phyloP scores from a whole-genome alignment of 768 basidiomycete species.

The Macrolepiota albuminosa region DNA sequence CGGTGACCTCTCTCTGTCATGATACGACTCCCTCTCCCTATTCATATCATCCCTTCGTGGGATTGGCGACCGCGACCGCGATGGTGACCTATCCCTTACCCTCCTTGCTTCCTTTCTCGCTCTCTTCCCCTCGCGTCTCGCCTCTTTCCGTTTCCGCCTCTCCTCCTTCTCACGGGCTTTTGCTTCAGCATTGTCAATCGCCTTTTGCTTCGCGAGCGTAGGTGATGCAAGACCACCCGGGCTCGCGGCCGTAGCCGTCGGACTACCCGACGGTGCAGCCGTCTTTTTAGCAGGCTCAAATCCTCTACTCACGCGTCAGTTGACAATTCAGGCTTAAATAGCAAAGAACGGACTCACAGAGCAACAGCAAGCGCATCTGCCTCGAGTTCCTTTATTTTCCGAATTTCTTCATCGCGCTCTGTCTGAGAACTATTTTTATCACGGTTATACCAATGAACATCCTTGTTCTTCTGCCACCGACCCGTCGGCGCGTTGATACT shows the following conservation, averaged over 20 bases:
- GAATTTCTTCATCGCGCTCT: constrained; percentile 68
- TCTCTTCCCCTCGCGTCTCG: constrained; percentile 45
- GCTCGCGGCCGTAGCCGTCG: constrained; percentile 7
- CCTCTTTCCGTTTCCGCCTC: constrained; percentile 45
- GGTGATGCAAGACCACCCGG: constrained; percentile 5
- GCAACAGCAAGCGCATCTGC: constrained; percentile 83
- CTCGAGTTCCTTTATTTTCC: constrained; percentile 80
- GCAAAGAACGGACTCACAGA: constrained; percentile 40
- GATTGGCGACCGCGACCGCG: constrained; percentile 19
- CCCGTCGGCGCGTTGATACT: constrained; percentile 94
- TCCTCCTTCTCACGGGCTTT: constrained; percentile 43
- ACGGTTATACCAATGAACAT: constrained; percentile 92
- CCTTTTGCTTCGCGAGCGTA: constrained; percentile 10
- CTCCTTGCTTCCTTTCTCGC: constrained; percentile 22
- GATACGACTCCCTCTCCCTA: constrained; percentile 18
- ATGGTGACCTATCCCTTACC: constrained; percentile 23
- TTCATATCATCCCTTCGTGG: constrained; percentile 12
- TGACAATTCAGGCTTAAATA: neutral
- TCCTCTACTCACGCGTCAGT: constrained; percentile 42
- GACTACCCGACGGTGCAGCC: constrained; percentile 15
- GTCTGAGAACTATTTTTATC: constrained; percentile 40
- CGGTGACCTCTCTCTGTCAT: neutral
- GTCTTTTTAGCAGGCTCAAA: constrained; percentile 57
- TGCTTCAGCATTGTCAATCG: constrained; percentile 13
- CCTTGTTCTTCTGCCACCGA: constrained; percentile 97